Conservation (phyloP, 2,329 filamentous ascomycete genomes). For the Aspergillus pseudoviridinutans region DNA sequence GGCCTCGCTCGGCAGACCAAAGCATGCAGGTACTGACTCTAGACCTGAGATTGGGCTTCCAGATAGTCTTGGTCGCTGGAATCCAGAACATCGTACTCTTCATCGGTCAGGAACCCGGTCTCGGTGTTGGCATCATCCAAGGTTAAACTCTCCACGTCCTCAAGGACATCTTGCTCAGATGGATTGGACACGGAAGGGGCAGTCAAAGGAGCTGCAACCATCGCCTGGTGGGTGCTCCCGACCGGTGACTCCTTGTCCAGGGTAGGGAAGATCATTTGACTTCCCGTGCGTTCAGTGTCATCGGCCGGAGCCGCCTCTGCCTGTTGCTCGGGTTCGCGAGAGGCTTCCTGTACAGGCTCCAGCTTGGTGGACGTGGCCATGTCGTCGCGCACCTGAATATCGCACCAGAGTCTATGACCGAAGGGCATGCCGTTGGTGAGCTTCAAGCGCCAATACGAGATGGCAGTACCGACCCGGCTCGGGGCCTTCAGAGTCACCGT, state of each 20-base stretch:
- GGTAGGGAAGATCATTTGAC: constrained; percentile 94
- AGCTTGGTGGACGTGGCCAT: constrained; percentile 9
- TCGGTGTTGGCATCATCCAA: constrained; percentile 46
- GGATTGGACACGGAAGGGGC: constrained; percentile 40
- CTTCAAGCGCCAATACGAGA: constrained; percentile 96
- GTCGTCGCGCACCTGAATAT: constrained; percentile 62
- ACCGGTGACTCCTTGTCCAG: constrained; percentile 89
- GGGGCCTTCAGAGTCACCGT: constrained; percentile 82
- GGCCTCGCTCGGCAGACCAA: constrained; percentile 1
- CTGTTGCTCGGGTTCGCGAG: constrained; percentile 27
- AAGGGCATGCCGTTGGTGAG: constrained; percentile 76
- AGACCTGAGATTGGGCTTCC: constrained; percentile 36
- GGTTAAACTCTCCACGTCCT: constrained; percentile 58
- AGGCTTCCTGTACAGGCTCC: constrained; percentile 6
- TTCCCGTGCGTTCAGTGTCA: constrained; percentile 42
- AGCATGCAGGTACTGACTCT: background rate
- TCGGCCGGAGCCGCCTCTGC: constrained; percentile 28
- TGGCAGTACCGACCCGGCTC: constrained; percentile 68
- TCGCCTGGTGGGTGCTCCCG: constrained; percentile 67
- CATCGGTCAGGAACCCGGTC: constrained; percentile 89
- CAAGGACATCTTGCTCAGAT: constrained; percentile 47
- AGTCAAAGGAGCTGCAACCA: constrained; percentile 23
- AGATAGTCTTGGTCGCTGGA: constrained; percentile 84
- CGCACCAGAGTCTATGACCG: constrained; percentile 92
- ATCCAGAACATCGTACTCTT: constrained; percentile 96